A percentile compares a stretch with the other conserved stretches of the same genome.
phyloP scores from a whole-genome alignment of 2,329 filamentous ascomycete species.

The Dothiorella sarmentorum region DNA sequence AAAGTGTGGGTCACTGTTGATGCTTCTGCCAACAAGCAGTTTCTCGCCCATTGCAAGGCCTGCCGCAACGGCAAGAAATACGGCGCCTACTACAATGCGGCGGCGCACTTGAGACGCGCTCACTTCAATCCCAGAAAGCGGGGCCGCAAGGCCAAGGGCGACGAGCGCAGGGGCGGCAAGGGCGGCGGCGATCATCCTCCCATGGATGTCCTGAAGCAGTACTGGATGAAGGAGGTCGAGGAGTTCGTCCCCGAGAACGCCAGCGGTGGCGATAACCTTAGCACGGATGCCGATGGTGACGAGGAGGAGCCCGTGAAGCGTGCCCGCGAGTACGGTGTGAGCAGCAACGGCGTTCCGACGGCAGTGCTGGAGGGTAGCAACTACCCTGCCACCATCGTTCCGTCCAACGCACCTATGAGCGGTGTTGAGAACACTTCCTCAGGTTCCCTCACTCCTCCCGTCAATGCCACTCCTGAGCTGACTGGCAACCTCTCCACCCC shows the following conservation, averaged over 20 bases:
- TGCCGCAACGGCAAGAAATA: conserved; percentile 77
- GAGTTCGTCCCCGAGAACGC: conserved; percentile 37
- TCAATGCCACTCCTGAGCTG: background rate
- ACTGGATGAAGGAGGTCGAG: conserved; percentile 58
- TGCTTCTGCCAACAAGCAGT: conserved; percentile 56
- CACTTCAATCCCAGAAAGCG: conserved; percentile 75
- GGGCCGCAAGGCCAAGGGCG: conserved; percentile 55
- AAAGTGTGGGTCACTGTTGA: conserved; percentile 64
- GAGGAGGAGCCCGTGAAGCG: conserved; percentile 18
- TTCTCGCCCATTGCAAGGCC: conserved; percentile 78
- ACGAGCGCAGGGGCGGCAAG: conserved; percentile 59
- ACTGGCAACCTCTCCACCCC: background rate
- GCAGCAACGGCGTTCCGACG: conserved; percentile 8
- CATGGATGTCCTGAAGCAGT: conserved; percentile 57
- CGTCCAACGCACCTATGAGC: background rate
- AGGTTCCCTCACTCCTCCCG: background rate
- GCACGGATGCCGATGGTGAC: conserved; percentile 4
- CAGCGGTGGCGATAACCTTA: background rate
- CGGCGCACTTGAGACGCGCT: conserved; percentile 79
- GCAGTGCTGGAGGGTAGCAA: conserved; percentile 4
- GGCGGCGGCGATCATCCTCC: conserved; percentile 60
- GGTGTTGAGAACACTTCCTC: background rate
- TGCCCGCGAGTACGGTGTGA: conserved; percentile 5
- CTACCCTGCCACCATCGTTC: background rate
- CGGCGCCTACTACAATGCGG: conserved; percentile 90